These are phyloP conservation scores for Pseudogymnoascus sp. DNA, from an alignment of 2,329 filamentous ascomycete genomes.

Conservation along the genomic window DNA sequence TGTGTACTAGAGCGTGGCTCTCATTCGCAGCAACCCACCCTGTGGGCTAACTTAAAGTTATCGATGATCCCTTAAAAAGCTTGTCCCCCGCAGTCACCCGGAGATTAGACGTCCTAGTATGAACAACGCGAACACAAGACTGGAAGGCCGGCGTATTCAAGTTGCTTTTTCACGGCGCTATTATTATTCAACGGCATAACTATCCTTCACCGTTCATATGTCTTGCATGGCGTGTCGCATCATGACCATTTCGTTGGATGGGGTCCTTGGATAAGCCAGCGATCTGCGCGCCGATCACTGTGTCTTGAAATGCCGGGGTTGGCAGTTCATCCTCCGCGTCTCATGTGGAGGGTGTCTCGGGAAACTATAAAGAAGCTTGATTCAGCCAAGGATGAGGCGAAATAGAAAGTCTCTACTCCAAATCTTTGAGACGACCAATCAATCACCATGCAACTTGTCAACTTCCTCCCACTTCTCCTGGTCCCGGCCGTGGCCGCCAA, in stretches of 20 bases:
- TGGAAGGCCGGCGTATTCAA: not conserved
- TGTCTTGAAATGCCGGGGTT: not conserved
- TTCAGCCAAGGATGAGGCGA: not conserved
- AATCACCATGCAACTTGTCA: slow-evolving; percentile 7
- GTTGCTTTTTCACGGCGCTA: not conserved
- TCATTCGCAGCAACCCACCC: not conserved
- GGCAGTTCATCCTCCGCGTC: not conserved
- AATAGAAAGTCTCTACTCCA: not conserved
- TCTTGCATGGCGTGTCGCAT: not conserved
- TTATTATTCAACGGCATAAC: not conserved
- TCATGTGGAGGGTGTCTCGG: not conserved
- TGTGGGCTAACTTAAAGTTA: not conserved
- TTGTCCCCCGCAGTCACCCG: not conserved
- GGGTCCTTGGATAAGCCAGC: not conserved
- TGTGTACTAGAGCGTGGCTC: not conserved
- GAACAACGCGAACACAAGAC: too few relatives aligned
- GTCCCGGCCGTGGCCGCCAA: slow-evolving; percentile 13
- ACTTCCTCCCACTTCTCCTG: not conserved
- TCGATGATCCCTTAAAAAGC: not conserved
- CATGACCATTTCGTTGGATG: not conserved
- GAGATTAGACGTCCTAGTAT: not conserved
- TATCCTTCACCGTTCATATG: slow-evolving; percentile 2
- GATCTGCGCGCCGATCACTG: not conserved
- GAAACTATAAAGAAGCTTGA: slow-evolving; percentile 5
- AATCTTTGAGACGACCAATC: not conserved